Base-by-base conservation (phyloP, 2,329 filamentous ascomycete genomes). In the Microascus cirrosus region DNA sequence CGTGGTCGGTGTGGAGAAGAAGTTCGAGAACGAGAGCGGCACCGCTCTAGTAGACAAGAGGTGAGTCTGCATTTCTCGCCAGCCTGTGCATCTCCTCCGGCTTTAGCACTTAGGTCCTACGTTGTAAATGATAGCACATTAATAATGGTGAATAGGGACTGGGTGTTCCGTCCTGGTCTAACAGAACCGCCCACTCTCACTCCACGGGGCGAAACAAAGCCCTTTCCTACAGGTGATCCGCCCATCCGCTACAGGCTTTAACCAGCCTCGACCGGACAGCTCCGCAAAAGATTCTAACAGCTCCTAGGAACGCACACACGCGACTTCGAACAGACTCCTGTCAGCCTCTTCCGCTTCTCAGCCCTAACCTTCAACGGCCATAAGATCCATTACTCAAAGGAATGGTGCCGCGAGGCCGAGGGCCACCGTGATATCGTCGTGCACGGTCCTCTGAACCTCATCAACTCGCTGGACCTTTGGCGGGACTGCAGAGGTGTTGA, bases 291-390 rank as follows among this genome's bases (percentile, higher is more conserved):
- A 20, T 22, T 22, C 24, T 32, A 20, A 8, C 20, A 35, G 35
- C 53, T 25, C 36, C 28, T 54, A 54, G 53, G 53, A 54, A 36
- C 53, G 15, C 32, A 54, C 34, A 54, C 8, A 28, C 53, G 53
- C 18, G 53, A 54, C 32, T 54, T 54, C 8, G 22, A 13, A 3
- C 53, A 54, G 22, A 54, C 77, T 0, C 70, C 75, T 0, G 71
- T 74, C 0, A 74, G 72, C 1, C 77, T 95, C 1, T 95, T 94
- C 71, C 83, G 89, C 20, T 95, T 91, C 74, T 91, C 87, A 0
- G 89, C 89, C 0, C 73, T 95, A 48, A 95, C 89, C 0, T 91
- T 91, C 74, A 95, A 95, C 67, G 89, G 83, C 0, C 91, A 95
- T 69, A 85, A 83, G 62, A 95, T 95, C 58, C 91, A 95, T 69